Evolutionary conservation across 78 protist genomes (phyloP).

Genomic region (Dictyostelium brefeldianum): DNA sequence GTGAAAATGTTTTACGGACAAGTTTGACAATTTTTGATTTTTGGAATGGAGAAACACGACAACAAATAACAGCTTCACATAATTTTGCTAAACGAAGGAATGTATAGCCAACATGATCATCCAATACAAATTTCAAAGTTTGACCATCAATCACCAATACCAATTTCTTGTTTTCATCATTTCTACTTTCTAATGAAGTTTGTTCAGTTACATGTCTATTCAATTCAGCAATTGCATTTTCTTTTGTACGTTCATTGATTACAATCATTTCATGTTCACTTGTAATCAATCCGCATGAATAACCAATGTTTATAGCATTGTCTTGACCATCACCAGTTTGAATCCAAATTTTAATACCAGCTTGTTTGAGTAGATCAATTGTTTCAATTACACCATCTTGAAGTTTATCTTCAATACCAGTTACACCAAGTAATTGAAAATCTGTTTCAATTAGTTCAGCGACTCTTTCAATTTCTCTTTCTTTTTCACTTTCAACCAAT

Average conservation of each 20-base stretch:
- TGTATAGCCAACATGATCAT: slow-evolving; percentile 26
- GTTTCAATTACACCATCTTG: slow-evolving; percentile 92
- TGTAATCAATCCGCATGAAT: slow-evolving; percentile 67
- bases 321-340: slow-evolving; percentile 98
- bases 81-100: slow-evolving; percentile 33
- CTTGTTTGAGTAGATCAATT: slow-evolving; percentile 36
- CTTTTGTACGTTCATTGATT: slow-evolving; percentile 64
- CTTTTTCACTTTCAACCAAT: slow-evolving; percentile 27
- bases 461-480: slow-evolving; percentile 83
- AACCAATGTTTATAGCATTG: slow-evolving; percentile 97
- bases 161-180: slow-evolving; percentile 5
- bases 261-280: slow-evolving; percentile 24
- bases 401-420: slow-evolving; percentile 93
- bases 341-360: slow-evolving; percentile 92
- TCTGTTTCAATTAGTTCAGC: slow-evolving; percentile 84
- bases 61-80: slow-evolving; percentile 87
- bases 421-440: slow-evolving; percentile 85
- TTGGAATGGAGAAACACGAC: slow-evolving; percentile 95
- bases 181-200: neutral
- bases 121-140: slow-evolving; percentile 55
- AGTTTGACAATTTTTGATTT: slow-evolving; percentile 82
- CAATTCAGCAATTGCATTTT: slow-evolving; percentile 40
- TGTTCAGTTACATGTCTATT: slow-evolving; percentile 7
- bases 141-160: slow-evolving; percentile 76
- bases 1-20: slow-evolving; percentile 4